Evolutionary conservation across 140 eudicot genomes (phyloP).

Genomic region (Ambrosia hybrid): DNA sequence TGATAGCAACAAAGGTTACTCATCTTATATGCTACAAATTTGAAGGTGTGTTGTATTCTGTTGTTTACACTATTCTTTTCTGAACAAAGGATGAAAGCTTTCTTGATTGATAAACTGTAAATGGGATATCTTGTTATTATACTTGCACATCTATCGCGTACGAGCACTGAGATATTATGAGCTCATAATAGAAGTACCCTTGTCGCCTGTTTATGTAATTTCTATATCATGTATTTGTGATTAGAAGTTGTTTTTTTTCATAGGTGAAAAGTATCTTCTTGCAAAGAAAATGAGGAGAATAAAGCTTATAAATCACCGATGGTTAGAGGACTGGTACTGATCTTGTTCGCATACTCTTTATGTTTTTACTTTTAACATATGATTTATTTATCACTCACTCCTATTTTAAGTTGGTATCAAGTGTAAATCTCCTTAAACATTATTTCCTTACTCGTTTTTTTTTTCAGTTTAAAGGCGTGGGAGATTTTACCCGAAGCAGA

Average conservation of each 20-base stretch:
- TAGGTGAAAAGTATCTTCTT: constrained; percentile 87
- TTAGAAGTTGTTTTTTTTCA: neutral
- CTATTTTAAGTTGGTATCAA: constrained; percentile 1
- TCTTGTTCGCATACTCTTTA: constrained; percentile 7
- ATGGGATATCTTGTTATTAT: neutral
- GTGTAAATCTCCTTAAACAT: constrained; percentile 15
- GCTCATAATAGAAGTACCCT: constrained; percentile 7
- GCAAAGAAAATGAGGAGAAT: constrained; percentile 78
- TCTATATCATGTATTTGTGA: neutral
- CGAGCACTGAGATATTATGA: neutral
- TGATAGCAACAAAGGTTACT: constrained; percentile 79
- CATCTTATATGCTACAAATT: constrained; percentile 96
- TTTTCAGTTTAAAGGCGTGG: constrained; percentile 85
- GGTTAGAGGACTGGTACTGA: constrained; percentile 91
- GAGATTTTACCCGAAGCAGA: constrained; percentile 68
- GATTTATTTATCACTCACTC: constrained; percentile 5
- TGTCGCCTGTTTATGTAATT: constrained; percentile 6
- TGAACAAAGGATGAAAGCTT: neutral
- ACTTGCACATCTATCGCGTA: neutral
- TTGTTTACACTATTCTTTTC: neutral
- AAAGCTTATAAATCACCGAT: constrained; percentile 79
- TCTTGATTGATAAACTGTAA: neutral
- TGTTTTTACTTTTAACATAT: neutral
- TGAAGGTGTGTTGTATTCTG: constrained; percentile 58
- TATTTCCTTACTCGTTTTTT: neutral